Base-by-base conservation (phyloP, 75 land plant species). In the Pseudotsuga menziesii region DNA sequence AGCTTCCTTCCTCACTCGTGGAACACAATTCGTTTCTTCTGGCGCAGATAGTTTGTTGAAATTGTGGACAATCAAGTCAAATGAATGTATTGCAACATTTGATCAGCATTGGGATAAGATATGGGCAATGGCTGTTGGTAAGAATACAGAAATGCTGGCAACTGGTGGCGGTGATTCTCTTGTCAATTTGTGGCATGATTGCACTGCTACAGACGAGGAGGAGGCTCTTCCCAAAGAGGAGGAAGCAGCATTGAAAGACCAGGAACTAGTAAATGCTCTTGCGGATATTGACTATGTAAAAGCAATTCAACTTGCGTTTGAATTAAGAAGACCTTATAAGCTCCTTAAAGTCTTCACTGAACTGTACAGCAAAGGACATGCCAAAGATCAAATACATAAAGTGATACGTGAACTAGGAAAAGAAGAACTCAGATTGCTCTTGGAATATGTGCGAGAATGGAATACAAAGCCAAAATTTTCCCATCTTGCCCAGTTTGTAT, bases 201-300 rank as follows among this genome's bases (percentile, higher is more conserved):
- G 89, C 61, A 96, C 99, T 52, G 83, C 85, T 73, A 78, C 77
- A 52, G 97, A 96, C 57, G 91, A 92, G 76, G 90, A 92, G 78
- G 99, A 90, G 73, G 95, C 97, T 66, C 83, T 89, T 64, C 89
- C 74, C 56, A 88, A 89, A 86, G 90, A 95, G 82, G 97, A 87
- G 63, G 99, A 96, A 81, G 97, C 76, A 72, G 81, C 85, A 52
- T 64, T 94, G 73, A 94, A 83, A 82, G 94, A 91, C 41, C 97
- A 94, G 74, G 97, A 94, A 61, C 84, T 96, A 75, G 90, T 91
- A 75, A 94, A 94, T 92, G 97, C 99, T 60, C 78, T 92, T 20
- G 78, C 76, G 20, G 93, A 94, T 88, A 88, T 89, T 61, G 89
- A 96, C 77, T 96, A 92, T 83, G 78, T 76, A 0, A 94, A 84